Conservation (phyloP, 2,329 filamentous ascomycete species). For the Colletotrichum shisoi region DNA sequence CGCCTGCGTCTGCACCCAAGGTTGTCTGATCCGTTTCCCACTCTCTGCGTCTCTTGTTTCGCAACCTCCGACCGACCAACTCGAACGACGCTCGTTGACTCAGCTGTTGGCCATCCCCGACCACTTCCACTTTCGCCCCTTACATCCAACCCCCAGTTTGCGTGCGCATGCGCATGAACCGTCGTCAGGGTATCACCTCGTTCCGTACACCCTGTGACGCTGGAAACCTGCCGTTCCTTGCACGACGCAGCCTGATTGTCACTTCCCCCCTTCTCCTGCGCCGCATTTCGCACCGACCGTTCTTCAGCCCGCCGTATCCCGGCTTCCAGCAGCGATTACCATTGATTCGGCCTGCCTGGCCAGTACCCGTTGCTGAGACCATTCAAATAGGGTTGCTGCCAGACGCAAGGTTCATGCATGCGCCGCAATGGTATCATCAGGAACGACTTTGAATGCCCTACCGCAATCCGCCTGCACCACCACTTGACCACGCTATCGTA, state of each 20-base stretch:
- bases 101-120: conserved; percentile 22
- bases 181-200: conserved; percentile 33
- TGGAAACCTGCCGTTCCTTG: conserved; percentile 22
- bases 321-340: conserved; percentile 26
- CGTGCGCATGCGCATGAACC: conserved; percentile 37
- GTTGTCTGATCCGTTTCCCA: conserved; percentile 26
- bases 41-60: conserved; percentile 32
- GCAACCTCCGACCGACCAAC: conserved; percentile 24
- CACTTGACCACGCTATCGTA: conserved; percentile 40
- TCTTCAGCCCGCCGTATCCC: conserved; percentile 32
- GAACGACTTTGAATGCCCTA: conserved; percentile 33
- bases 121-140: conserved; percentile 34
- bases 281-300: conserved; percentile 33
- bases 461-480: conserved; percentile 30
- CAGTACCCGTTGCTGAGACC: conserved; percentile 31
- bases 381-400: conserved; percentile 28
- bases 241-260: conserved; percentile 27
- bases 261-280: conserved; percentile 18
- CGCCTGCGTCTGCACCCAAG: conserved; percentile 25
- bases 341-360: conserved; percentile 27
- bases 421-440: conserved; percentile 38
- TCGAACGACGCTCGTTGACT: conserved; percentile 24
- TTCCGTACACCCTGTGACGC: conserved; percentile 30
- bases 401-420: conserved; percentile 39
- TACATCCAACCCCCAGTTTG: conserved; percentile 33